Evolutionary conservation across 495 filamentous ascomycete genomes (phyloP).

Genomic region (Hypoxylon trugodes): DNA sequence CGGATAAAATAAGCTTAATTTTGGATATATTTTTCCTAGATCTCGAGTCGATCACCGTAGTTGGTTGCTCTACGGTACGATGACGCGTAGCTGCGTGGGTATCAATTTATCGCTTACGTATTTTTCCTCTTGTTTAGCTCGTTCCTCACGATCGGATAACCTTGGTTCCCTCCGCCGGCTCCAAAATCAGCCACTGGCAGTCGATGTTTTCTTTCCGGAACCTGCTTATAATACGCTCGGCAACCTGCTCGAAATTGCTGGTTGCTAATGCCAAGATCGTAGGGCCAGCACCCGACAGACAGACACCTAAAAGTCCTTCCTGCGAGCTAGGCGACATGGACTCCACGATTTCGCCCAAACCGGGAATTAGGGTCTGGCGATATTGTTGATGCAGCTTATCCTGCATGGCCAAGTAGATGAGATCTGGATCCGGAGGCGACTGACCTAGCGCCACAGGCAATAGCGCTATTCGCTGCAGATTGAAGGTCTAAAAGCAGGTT

Average conservation of each 20-base stretch:
- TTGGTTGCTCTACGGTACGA: slow-evolving; percentile 5
- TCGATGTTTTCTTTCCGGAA: slow-evolving; percentile 76
- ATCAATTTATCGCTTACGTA: slow-evolving; percentile 14
- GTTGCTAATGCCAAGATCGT: slow-evolving; percentile 94
- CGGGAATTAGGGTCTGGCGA: slow-evolving; percentile 85
- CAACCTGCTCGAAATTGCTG: slow-evolving; percentile 84
- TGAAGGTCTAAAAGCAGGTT: slow-evolving; percentile 73
- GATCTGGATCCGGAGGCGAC: slow-evolving; percentile 87
- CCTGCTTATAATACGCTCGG: slow-evolving; percentile 72
- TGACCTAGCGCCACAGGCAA: slow-evolving; percentile 85
- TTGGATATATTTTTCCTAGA: background rate
- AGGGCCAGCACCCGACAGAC: slow-evolving; percentile 90
- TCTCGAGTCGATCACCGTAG: background rate
- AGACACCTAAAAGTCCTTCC: slow-evolving; percentile 89
- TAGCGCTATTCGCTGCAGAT: slow-evolving; percentile 88
- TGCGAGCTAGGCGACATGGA: slow-evolving; percentile 84
- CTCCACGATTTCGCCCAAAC: slow-evolving; percentile 86
- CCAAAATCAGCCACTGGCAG: slow-evolving; percentile 86
- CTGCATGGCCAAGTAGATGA: slow-evolving; percentile 97
- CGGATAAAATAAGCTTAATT: slow-evolving; percentile 21
- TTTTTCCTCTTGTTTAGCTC: background rate
- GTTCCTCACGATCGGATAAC: slow-evolving; percentile 49
- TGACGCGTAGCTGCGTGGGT: slow-evolving; percentile 6
- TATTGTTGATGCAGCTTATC: slow-evolving; percentile 98
- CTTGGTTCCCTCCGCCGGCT: slow-evolving; percentile 85